Conservation (phyloP, 2,329 filamentous ascomycete species). For the Malbranchea zuffiana region DNA sequence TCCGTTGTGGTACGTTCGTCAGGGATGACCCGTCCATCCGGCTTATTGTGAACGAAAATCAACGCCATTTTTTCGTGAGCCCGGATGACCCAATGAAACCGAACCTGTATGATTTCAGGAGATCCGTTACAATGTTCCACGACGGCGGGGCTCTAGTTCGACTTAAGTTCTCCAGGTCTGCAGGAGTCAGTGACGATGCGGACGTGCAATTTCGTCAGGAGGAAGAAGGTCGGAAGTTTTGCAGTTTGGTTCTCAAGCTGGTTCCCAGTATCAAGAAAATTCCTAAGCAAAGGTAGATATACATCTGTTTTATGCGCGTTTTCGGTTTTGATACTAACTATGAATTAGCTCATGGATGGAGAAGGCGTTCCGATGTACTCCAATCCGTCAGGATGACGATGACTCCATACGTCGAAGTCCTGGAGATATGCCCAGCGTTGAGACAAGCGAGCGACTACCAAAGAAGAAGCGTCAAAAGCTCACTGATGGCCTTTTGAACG, state of each 20-base stretch:
- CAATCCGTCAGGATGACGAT: conserved; percentile 1
- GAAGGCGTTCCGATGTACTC: conserved; percentile 4
- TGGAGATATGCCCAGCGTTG: neutral
- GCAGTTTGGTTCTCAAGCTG: neutral
- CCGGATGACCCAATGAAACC: too few relatives aligned
- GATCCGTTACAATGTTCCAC: conserved; percentile 16
- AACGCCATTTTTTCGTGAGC: neutral
- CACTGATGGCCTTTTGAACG: conserved; percentile 10
- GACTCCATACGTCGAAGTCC: conserved; percentile 22
- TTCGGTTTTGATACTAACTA: conserved; percentile 2
- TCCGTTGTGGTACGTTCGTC: conserved; percentile 1
- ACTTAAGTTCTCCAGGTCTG: conserved; percentile 19
- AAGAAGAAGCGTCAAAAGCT: conserved; percentile 13
- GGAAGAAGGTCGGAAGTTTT: conserved; percentile 5
- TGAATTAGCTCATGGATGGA: conserved; percentile 26
- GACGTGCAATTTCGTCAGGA: conserved; percentile 9
- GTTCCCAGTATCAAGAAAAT: conserved; percentile 4
- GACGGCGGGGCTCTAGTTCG: conserved; percentile 22
- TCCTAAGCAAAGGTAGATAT: conserved; percentile 6
- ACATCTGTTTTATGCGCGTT: too few relatives aligned
- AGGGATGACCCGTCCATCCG: conserved; percentile 1
- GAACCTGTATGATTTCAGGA: conserved; percentile 12
- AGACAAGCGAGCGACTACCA: neutral
- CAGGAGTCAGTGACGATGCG: neutral
- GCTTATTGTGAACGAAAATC: conserved; percentile 6